Evolutionary conservation across 2,329 filamentous ascomycete species (phyloP), one percentile per base, ranked within the genome.

Genomic region (Exophiala dermatitidis): DNA sequence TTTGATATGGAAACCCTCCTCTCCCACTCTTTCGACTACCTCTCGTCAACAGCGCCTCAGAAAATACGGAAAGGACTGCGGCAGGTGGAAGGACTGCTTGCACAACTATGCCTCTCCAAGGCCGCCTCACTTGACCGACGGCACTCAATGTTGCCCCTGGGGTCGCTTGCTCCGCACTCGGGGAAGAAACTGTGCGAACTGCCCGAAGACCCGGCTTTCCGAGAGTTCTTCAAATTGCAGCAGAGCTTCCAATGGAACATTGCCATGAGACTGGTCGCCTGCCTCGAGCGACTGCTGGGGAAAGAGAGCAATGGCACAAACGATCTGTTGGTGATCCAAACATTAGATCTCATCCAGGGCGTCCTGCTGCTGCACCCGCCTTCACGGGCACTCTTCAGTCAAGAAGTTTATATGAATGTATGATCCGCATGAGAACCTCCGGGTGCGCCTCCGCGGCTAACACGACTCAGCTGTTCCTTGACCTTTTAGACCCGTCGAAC

Each of bases 181-280:
- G 72, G 74, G 48, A 90, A 88, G 71, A 76, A 77, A 9, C 77
- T 95, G 46, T 74, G 74, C 26, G 84, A 89, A 53, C 73, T 96
- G 58, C 79, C 81, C 47, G 81, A 84, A 59, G 93, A 97, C 69
- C 88, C 87, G 19, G 91, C 90, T 19, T 97, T 96, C 68, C 78
- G 88, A 61, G 90, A 96, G 71, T 97, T 97, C 75, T 96, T 95
- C 76, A 89, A 95, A 69, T 70, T 97, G 61, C 93, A 98, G 70
- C 90, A 97, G 67, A 88, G 90, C 2, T 98, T 98, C 67, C 89
- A 97, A 73, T 97, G 90, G 87, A 98, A 98, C 73, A 88, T 97
- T 51, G 85, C 89, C 9, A 83, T 89, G 72, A 84, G 90, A 56
- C 78, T 97, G 56, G 84, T 95, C 57, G 83, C 84, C 49, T 94